phyloP scores from a whole-genome alignment of 495 filamentous ascomycete genomes.

The Parathielavia hyrcaniae region DNA sequence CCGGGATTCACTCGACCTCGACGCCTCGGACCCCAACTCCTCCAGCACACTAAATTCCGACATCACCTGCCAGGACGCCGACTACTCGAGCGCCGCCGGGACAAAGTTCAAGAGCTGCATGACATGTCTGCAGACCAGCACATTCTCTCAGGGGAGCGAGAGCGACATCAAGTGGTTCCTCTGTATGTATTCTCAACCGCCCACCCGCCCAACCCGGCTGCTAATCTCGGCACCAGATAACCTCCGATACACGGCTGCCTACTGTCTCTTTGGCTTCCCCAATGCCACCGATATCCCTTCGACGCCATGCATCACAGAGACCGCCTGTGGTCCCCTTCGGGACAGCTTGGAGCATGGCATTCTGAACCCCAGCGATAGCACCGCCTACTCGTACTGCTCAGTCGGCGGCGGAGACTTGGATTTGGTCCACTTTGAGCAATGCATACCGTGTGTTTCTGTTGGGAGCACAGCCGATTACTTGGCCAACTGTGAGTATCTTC shows the following conservation, averaged over 20 bases:
- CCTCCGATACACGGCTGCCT: conserved; percentile 40
- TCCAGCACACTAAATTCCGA: conserved; percentile 42
- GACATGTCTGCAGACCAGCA: conserved; percentile 47
- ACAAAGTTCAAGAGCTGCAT: conserved; percentile 46
- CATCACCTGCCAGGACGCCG: conserved; percentile 42
- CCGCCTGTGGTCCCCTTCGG: conserved; percentile 37
- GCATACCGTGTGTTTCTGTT: conserved; percentile 37
- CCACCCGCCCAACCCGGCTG: not conserved
- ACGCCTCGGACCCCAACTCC: conserved; percentile 41
- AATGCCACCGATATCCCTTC: conserved; percentile 36
- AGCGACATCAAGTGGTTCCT: conserved; percentile 49
- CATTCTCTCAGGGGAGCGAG: conserved; percentile 37
- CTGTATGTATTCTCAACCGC: conserved; percentile 36
- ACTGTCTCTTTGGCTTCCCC: conserved; percentile 44
- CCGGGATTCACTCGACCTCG: conserved; percentile 33
- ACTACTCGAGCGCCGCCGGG: conserved; percentile 34
- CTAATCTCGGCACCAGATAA: conserved; percentile 33
- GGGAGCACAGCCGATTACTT: conserved; percentile 35
- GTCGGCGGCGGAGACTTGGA: conserved; percentile 28
- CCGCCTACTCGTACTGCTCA: conserved; percentile 38
- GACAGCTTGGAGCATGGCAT: conserved; percentile 31
- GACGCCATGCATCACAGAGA: conserved; percentile 39
- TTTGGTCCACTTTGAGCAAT: conserved; percentile 27
- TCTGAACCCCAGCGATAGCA: conserved; percentile 27
- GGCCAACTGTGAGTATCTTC: conserved; percentile 34